Base-by-base conservation (phyloP, 768 basidiomycete genomes). In the Lanmaoa pseudosensibilis region DNA sequence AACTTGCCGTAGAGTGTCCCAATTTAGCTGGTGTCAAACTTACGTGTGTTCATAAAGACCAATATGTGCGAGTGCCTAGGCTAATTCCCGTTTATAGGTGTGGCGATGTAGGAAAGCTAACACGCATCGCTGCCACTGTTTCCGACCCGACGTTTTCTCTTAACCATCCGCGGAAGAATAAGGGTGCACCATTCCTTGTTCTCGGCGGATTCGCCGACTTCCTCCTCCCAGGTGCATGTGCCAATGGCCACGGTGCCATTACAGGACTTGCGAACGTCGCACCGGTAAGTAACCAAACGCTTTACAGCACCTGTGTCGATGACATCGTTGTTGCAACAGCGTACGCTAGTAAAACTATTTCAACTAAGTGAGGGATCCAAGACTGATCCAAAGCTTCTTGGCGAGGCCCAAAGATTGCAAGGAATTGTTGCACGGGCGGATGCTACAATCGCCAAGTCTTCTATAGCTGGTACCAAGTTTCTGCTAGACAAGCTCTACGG, bases 51-150 rank as follows among this genome's bases (percentile, higher is more conserved):
- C 23, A 51, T 33, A 15, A 34, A 8, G 47, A 44, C 16, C 5
- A 16, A 16, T 30, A n/a, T 25, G 13, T n/a, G 16, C 32, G 9
- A n/a, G 30, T 37, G 25, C 45, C 41, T 10, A 23, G 34, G 27
- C 46, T 68, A 16, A 62, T 58, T 16, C n/a, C 50, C 55, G 48
- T 23, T 57, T 18, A 57, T 62, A 92, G 90, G 41, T 96, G 94
- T 65, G 93, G 90, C 30, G 92, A 90, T 65, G 91, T 97, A 59
- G 94, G 94, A 47, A 95, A 95, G 73, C 79, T 95, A 63, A 90
- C 91, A 30, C 82, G 94, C 63, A 88, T 95, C 60, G 85, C 87
- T 47, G 86, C 86, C 43, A 75, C 79, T 11, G 82, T 90, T 8
- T 81, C 88, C 15, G 74, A 75, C 34, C 69, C 82, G 8, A 69